Conservation (phyloP, 805 yeast species). For the Monosporozyma siamensis region DNA sequence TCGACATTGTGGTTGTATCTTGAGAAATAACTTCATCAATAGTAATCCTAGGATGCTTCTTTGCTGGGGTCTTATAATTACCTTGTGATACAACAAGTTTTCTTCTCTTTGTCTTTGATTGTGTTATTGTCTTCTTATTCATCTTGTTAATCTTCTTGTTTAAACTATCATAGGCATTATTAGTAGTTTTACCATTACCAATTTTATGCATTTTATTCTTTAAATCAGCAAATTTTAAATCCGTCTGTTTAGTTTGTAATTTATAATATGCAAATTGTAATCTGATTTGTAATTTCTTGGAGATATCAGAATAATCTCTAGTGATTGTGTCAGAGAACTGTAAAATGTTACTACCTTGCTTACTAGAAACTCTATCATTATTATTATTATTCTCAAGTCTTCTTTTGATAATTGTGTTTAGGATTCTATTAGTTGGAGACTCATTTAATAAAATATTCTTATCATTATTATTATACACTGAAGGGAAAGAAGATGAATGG, state of each 20-base stretch:
- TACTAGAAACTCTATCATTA: background rate
- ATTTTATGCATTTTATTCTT: slow-evolving; percentile 3
- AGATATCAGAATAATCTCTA: slow-evolving; percentile 10
- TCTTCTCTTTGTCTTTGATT: slow-evolving; percentile 11
- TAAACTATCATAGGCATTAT: background rate
- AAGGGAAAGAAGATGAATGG: background rate
- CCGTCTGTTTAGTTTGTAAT: slow-evolving; percentile 39
- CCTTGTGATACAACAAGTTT: slow-evolving; percentile 24
- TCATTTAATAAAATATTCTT: background rate
- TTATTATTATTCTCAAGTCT: background rate
- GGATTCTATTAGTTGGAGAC: slow-evolving; percentile 5
- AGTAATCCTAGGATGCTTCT: background rate
- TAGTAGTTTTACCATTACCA: background rate
- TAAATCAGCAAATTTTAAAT: slow-evolving; percentile 15
- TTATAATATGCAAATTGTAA: slow-evolving; percentile 46
- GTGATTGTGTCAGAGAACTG: slow-evolving; percentile 1
- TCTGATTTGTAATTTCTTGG: slow-evolving; percentile 36
- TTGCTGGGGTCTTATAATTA: slow-evolving; percentile 19
- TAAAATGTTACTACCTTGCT: background rate
- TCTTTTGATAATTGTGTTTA: slow-evolving; percentile 1
- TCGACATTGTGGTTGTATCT: background rate
- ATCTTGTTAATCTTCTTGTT: slow-evolving; percentile 1
- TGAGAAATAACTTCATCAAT: background rate
- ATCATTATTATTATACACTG: background rate
- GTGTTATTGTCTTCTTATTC: background rate